Conservation (phyloP, 257 asterid genomes). For the Apocynum venetum region DNA sequence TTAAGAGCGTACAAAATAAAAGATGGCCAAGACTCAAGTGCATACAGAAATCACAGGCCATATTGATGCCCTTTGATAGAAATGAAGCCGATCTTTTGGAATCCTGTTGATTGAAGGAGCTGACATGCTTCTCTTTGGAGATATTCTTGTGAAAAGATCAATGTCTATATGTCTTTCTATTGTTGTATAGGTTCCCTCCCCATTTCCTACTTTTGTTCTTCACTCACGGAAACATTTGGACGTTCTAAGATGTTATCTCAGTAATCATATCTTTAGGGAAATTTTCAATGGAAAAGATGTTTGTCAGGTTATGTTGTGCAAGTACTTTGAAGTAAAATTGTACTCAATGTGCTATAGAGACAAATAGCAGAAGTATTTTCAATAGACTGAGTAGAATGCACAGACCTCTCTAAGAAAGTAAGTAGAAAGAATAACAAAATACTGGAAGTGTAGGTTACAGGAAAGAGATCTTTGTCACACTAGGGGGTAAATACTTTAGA, state of each 20-base stretch:
- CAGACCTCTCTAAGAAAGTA: background rate
- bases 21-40: too few species aligned
- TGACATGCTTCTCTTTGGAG: background rate
- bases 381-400: background rate
- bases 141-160: background rate
- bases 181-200: background rate
- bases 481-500: background rate
- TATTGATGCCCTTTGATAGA: background rate
- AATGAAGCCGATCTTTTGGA: background rate
- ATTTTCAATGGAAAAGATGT: background rate
- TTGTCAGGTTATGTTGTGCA: too few species aligned
- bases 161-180: background rate
- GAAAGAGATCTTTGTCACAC: background rate
- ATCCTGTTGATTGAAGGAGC: background rate
- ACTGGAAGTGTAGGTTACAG: background rate
- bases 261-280: background rate
- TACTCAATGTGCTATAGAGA: background rate
- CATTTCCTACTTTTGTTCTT: background rate
- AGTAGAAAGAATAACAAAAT: background rate
- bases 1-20: too few species aligned
- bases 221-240: background rate
- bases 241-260: background rate
- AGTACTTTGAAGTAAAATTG: background rate
- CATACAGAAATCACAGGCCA: too few species aligned
- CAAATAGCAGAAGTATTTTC: background rate